Evolutionary conservation across 2,329 filamentous ascomycete genomes (phyloP).

Genomic region (Uncinocarpus reesii): DNA sequence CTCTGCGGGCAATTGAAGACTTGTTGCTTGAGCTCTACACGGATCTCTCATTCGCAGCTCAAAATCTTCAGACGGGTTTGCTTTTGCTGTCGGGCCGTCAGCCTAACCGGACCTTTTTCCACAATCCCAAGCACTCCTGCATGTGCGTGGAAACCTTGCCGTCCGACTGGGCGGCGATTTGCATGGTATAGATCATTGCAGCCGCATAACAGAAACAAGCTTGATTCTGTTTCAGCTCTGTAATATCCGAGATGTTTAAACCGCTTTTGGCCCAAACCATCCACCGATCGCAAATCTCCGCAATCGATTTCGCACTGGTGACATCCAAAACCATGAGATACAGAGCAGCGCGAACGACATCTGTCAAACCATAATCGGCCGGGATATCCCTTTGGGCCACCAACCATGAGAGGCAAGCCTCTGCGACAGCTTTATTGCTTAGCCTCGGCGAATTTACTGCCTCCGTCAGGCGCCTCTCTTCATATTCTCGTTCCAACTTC

Average conservation of each 20-base stretch:
- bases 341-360: slow-evolving; percentile 21
- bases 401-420: slow-evolving; percentile 22
- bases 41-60: neutral
- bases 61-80: neutral
- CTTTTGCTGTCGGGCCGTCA: slow-evolving; percentile 4
- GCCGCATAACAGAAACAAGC: slow-evolving; percentile 23
- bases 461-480: slow-evolving; percentile 20
- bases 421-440: slow-evolving; percentile 20
- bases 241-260: slow-evolving; percentile 22
- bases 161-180: slow-evolving; percentile 16
- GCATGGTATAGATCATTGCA: slow-evolving; percentile 20
- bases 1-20: too few relatives aligned
- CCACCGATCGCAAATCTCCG: slow-evolving; percentile 23
- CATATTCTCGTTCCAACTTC: slow-evolving; percentile 17
- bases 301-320: slow-evolving; percentile 18
- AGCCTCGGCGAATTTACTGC: slow-evolving; percentile 22
- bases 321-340: slow-evolving; percentile 24
- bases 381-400: slow-evolving; percentile 20
- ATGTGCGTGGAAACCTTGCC: slow-evolving; percentile 22
- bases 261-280: slow-evolving; percentile 21
- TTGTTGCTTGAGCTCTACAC: too few relatives aligned
- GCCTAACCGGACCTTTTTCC: slow-evolving; percentile 25
- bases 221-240: slow-evolving; percentile 19
- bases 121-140: slow-evolving; percentile 24
- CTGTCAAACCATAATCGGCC: slow-evolving; percentile 18